Percentiles rank a stretch among this genome's conserved stretches.
These are phyloP conservation scores for Dothidotthia symphoricarpi DNA, from an alignment of 2,329 filamentous ascomycete species.

Conservation along the genomic window DNA sequence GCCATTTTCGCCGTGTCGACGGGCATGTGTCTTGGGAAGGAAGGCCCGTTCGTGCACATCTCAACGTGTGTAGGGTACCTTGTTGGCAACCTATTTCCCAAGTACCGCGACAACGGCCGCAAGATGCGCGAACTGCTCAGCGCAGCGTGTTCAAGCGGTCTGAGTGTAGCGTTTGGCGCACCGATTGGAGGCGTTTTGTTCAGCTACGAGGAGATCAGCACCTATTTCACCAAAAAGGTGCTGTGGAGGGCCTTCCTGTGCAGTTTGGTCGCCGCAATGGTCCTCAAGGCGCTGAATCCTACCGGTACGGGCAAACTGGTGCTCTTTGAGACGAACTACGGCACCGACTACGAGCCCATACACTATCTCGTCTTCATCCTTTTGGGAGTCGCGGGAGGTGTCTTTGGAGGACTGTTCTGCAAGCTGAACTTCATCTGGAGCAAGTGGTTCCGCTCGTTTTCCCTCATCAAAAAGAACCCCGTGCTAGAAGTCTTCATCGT, in stretches of 20 bases:
- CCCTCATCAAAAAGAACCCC: conserved; percentile 55
- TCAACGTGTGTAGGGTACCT: conserved; percentile 58
- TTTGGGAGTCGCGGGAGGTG: conserved; percentile 56
- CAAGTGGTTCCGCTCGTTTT: conserved; percentile 53
- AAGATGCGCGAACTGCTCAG: conserved; percentile 60
- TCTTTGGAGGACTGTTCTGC: conserved; percentile 61
- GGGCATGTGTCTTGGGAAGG: conserved; percentile 61
- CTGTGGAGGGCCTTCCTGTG: conserved; percentile 61
- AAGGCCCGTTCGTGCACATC: conserved; percentile 63
- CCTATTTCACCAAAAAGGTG: conserved; percentile 60
- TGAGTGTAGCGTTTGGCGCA: conserved; percentile 62
- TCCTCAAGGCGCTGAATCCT: conserved; percentile 58
- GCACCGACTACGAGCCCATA: conserved; percentile 53
- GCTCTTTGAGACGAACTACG: conserved; percentile 61
- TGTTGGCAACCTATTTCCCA: conserved; percentile 53
- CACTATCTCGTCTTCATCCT: conserved; percentile 59
- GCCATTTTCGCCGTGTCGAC: conserved; percentile 59
- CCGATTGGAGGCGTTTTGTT: conserved; percentile 63
- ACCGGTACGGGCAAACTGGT: conserved; percentile 60
- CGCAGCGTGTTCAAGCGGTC: conserved; percentile 57
- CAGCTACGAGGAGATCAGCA: conserved; percentile 59
- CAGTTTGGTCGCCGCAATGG: conserved; percentile 55
- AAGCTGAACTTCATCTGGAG: conserved; percentile 59
- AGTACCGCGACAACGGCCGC: conserved; percentile 57
- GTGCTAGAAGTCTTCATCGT: conserved; percentile 58